Conservation (phyloP, 2,329 filamentous ascomycete species). For the Phyllosticta citribraziliensis region DNA sequence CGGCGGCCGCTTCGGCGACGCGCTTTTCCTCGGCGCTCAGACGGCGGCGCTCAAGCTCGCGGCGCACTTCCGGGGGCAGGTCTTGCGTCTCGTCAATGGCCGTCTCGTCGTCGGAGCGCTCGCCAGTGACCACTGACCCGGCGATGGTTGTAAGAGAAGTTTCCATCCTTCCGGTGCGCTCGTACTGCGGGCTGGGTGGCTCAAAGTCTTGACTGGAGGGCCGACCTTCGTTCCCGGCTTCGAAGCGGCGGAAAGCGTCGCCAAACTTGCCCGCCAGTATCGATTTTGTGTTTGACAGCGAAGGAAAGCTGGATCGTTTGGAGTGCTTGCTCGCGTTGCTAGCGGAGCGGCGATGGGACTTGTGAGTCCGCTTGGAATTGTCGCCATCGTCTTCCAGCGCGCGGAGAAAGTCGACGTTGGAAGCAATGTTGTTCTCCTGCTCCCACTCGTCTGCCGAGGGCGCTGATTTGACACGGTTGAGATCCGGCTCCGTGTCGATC, state of each 20-base stretch:
- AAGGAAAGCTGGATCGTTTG: slow-evolving; percentile 66
- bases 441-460: slow-evolving; percentile 27
- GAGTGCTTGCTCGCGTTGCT: slow-evolving; percentile 49
- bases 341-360: slow-evolving; percentile 42
- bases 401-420: slow-evolving; percentile 74
- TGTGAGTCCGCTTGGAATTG: slow-evolving; percentile 46
- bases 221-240: slow-evolving; percentile 33
- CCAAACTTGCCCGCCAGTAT: slow-evolving; percentile 83
- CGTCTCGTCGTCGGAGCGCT: slow-evolving; percentile 56
- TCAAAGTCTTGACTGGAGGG: slow-evolving; percentile 13
- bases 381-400: slow-evolving; percentile 56
- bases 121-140: slow-evolving; percentile 64
- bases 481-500: slow-evolving; percentile 13
- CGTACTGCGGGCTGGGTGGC: slow-evolving; percentile 19
- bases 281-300: slow-evolving; percentile 65
- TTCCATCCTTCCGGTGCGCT: slow-evolving; percentile 8
- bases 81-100: slow-evolving; percentile 58
- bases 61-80: slow-evolving; percentile 75
- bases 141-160: slow-evolving; percentile 52
- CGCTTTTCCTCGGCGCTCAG: slow-evolving; percentile 82
- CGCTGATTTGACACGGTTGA: slow-evolving; percentile 14
- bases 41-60: slow-evolving; percentile 75
- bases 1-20: slow-evolving; percentile 78
- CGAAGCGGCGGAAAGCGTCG: slow-evolving; percentile 88
- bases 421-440: slow-evolving; percentile 56